These are phyloP conservation scores for Rhodotorula sp. DNA, from an alignment of 1,284 basidiomycete species.

Conservation along the genomic window DNA sequence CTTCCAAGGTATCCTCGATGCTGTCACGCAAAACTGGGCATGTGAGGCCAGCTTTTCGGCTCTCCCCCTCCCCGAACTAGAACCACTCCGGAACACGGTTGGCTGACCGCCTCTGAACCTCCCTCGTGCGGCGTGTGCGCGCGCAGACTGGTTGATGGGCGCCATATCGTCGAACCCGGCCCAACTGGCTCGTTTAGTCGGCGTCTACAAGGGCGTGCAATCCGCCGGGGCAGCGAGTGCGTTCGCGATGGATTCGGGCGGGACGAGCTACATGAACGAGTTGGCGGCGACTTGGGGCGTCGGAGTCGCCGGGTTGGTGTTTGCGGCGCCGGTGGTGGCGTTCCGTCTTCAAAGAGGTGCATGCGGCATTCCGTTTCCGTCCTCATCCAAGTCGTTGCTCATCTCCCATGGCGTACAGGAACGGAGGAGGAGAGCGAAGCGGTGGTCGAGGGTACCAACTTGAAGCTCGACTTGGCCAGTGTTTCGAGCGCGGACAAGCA, in stretches of 20 bases:
- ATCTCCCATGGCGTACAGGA: neutral
- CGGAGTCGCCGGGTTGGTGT: conserved; percentile 29
- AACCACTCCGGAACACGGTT: no score
- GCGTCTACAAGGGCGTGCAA: conserved; percentile 48
- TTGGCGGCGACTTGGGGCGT: conserved; percentile 41
- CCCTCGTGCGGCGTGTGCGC: no score
- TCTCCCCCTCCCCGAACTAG: no score
- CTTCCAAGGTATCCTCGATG: conserved; percentile 57
- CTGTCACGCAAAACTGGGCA: conserved; percentile 61
- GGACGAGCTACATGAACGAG: conserved; percentile 9
- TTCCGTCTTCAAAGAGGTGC: conserved; percentile 31
- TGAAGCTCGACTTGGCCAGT: neutral
- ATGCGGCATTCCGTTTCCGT: neutral
- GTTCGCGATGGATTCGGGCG: conserved; percentile 34
- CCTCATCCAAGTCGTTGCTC: no score
- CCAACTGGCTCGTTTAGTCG: conserved; percentile 60
- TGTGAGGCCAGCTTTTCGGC: neutral
- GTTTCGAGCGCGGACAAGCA: neutral
- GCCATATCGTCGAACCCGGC: conserved; percentile 62
- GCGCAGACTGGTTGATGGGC: conserved; percentile 47
- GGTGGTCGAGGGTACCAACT: neutral
- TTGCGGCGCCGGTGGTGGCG: conserved; percentile 32
- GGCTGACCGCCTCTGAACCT: no score
- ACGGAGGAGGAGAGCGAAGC: neutral
- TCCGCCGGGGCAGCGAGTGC: conserved; percentile 40